Percentiles rank a stretch among this genome's conserved stretches.
These are phyloP conservation scores for Psilocybe azurescens DNA, from an alignment of 768 basidiomycete species.

Conservation along the genomic window DNA sequence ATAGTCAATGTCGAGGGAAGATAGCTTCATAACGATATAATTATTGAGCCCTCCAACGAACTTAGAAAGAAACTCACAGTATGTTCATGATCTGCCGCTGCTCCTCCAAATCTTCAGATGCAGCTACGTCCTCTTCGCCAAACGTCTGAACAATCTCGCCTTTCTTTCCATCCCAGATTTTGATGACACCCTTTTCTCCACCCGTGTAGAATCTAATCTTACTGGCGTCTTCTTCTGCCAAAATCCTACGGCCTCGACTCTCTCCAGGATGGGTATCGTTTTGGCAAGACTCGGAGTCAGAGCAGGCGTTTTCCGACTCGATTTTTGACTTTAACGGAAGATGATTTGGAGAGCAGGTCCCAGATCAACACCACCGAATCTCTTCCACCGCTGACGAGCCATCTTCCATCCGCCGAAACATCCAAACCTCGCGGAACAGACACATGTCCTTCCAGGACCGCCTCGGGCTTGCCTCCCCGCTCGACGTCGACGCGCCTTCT, in stretches of 20 bases:
- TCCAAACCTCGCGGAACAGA: conserved; percentile 93
- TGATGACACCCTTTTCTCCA: conserved; percentile 87
- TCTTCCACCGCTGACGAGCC: conserved; percentile 89
- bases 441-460: conserved; percentile 93
- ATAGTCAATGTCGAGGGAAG: conserved; percentile 66
- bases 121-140: conserved; percentile 50
- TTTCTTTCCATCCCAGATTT: conserved; percentile 81
- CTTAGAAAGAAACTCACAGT: conserved; percentile 61
- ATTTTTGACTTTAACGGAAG: conserved; percentile 41
- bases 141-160: conserved; percentile 68
- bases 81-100: conserved; percentile 84
- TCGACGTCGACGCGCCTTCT: conserved; percentile 60
- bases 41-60: background rate
- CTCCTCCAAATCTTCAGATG: conserved; percentile 67
- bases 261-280: conserved; percentile 84
- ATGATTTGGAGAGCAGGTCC: conserved; percentile 62
- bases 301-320: conserved; percentile 55
- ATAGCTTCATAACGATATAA: conserved; percentile 53
- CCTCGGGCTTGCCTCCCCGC: conserved; percentile 68
- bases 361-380: conserved; percentile 94
- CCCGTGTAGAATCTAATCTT: conserved; percentile 82
- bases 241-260: conserved; percentile 87
- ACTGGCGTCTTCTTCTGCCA: conserved; percentile 54
- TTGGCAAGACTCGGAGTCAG: conserved; percentile 65
- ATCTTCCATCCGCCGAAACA: conserved; percentile 83